Evolutionary conservation across 345 rosid genomes (phyloP), one percentile per base, ranked within the genome.

Genomic region (Murraya paniculata): DNA sequence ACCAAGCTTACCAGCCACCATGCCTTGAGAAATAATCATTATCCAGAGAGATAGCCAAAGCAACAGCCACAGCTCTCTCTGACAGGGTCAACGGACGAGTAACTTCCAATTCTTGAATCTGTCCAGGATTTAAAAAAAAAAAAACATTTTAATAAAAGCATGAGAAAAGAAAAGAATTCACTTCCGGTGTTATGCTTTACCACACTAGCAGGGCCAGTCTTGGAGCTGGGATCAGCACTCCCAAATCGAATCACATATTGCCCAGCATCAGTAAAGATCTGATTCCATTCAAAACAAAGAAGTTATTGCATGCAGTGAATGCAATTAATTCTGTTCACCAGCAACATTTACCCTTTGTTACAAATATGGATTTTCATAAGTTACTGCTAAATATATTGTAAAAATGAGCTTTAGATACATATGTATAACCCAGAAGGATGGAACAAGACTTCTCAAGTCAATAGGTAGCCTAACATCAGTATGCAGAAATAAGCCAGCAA

Each of bases 201-300:
- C 87, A 14, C 48, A 69, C 57, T 78, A 79, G 93, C 93, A 58
- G 74, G 85, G 55, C 89, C 96, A 60, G 78, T 91, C 84, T 91
- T 88, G 58, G 83, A 80, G 35, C 83, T 76, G 24, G 89, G 89
- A 86, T 92, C 95, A 71, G 91, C 76, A 83, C 86, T 88, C 73
- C 98, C 98, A 84, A 96, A 96, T 64, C 97, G 89, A 72, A 96
- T 96, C 60, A 86, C 97, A 61, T 96, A 96, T 83, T 96, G 99
- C 24, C 99, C 99, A 81, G 99, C 99, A 90, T 96, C 99, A 31
- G 99, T 94, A 77, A 96, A 89, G 25, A 96, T 88, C 97, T 95
- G 90, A 68, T 85, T 22, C 74, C 57, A 81, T 53, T 60, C 24
- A 67, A 64, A 64, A 33, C 0, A 7, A 64, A 31, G 39, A 9